Base-by-base conservation (phyloP, 495 filamentous ascomycete species). In the Filosporella fistucella region DNA sequence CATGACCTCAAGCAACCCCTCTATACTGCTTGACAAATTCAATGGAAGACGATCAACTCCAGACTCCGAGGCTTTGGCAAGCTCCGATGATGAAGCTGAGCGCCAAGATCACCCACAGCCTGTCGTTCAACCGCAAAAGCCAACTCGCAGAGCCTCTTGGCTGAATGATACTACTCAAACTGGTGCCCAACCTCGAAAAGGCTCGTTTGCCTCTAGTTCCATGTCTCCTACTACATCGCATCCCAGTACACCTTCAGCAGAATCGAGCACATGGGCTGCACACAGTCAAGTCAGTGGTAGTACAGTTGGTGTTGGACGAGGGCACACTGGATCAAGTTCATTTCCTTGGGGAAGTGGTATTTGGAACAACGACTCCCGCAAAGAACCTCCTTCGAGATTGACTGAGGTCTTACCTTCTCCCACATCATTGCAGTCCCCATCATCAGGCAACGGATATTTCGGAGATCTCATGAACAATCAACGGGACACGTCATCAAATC, bases 31-130 rank as follows among this genome's bases (percentile, higher is more conserved):
- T 16, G 88, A 93, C 47, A 90, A 86, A 61, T 69, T 83, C 43
- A 82, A 86, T 54, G 67, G 80, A 32, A 80, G 86, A 54, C 83
- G 85, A 45, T 89, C 89, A 14, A 95, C 91, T 5, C 91, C 91
- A 13, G 91, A 95, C 58, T 95, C 90, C 6, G 91, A 96, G 59
- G 91, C 90, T 33, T 68, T 96, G 38, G 88, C 86, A 29, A 95
- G 90, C 50, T 95, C 91, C 2, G 91, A 96, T 59, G 91, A 96
- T 57, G 91, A 96, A 61, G 76, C 69, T 26, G 89, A 84, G 36
- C 72, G 71, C 30, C 73, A 72, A 59, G 76, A 74, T 23, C 58
- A 55, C 16, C 58, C 55, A 28, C 74, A 68, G 47, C 60, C 63
- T 14, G 59, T 57, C 13, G 64, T 58, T 42, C 77, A 68, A 49